Conservation (phyloP, 805 yeast genomes). For the Yarrowia hollandica region DNA sequence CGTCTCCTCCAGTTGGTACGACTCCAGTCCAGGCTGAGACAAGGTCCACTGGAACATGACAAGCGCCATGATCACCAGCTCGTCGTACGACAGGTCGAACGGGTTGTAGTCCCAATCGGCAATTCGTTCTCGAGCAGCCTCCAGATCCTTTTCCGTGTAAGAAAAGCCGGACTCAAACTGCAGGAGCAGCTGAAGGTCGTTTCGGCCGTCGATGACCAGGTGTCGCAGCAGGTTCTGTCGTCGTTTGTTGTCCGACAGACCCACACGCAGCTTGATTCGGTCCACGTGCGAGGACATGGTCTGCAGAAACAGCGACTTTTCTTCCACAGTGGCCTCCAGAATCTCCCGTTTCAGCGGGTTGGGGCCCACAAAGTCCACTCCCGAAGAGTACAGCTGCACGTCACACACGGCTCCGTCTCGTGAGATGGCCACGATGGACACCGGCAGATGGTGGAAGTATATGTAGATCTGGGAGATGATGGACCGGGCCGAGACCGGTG, state of each 20-base stretch:
- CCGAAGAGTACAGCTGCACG: conserved; percentile 21
- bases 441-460: conserved; percentile 26
- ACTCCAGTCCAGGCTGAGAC: conserved; percentile 32
- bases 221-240: conserved; percentile 28
- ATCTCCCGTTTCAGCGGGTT: conserved; percentile 22
- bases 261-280: conserved; percentile 26
- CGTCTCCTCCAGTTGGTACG: conserved; percentile 43
- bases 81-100: conserved; percentile 14
- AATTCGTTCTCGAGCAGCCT: conserved; percentile 8
- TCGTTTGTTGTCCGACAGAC: conserved; percentile 22
- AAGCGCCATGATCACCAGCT: conserved; percentile 22
- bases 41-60: conserved; percentile 23
- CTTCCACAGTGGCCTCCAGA: conserved; percentile 7
- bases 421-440: conserved; percentile 21
- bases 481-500: conserved; percentile 25
- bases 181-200: conserved; percentile 18
- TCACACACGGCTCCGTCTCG: conserved; percentile 10
- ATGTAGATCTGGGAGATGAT: conserved; percentile 25
- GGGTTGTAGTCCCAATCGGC: conserved; percentile 28
- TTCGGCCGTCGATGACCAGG: conserved; percentile 13
- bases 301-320: neutral
- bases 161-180: conserved; percentile 7
- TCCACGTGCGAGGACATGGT: conserved; percentile 13
- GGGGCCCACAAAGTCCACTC: conserved; percentile 28
- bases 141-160: neutral